Evolutionary conservation across 495 filamentous ascomycete species (phyloP).

Genomic region (Lepraria neglecta): DNA sequence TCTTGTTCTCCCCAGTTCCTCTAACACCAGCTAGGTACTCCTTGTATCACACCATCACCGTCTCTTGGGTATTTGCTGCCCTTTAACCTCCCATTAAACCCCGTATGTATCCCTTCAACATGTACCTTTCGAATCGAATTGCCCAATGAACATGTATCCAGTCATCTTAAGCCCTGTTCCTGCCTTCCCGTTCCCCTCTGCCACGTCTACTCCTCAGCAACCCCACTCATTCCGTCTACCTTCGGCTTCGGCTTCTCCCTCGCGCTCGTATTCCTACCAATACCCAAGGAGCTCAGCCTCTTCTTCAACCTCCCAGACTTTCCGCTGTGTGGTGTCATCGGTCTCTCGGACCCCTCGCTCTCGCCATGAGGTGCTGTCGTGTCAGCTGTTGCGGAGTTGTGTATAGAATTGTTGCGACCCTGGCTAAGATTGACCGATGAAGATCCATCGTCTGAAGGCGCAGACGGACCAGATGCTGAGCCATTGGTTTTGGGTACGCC

Average conservation of each 20-base stretch:
- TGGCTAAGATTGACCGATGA: constrained; percentile 19
- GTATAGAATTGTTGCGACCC: constrained; percentile 1
- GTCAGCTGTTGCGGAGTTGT: constrained; percentile 27
- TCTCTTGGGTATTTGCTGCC: background rate
- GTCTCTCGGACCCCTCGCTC: constrained; percentile 27
- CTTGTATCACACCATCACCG: background rate
- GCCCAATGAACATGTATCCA: constrained; percentile 4
- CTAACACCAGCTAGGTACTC: background rate
- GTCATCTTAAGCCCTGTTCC: background rate
- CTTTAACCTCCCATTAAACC: background rate
- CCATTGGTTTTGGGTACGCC: constrained; percentile 13
- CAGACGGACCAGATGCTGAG: constrained; percentile 22
- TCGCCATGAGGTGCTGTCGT: constrained; percentile 15
- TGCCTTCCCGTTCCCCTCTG: too few species aligned
- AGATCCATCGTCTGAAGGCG: constrained; percentile 20
- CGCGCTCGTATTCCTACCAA: constrained; percentile 57
- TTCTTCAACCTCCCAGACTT: constrained; percentile 58
- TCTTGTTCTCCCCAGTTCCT: too few species aligned
- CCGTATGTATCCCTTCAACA: background rate
- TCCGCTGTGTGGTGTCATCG: constrained; percentile 33
- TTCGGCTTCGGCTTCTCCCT: constrained; percentile 17
- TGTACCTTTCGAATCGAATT: background rate
- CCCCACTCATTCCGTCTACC: constrained; percentile 37
- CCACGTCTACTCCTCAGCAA: constrained; percentile 37
- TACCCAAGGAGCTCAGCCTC: constrained; percentile 59